Evolutionary conservation across 2,329 filamentous ascomycete species (phyloP).

Genomic region (Monosporascus ibericus): DNA sequence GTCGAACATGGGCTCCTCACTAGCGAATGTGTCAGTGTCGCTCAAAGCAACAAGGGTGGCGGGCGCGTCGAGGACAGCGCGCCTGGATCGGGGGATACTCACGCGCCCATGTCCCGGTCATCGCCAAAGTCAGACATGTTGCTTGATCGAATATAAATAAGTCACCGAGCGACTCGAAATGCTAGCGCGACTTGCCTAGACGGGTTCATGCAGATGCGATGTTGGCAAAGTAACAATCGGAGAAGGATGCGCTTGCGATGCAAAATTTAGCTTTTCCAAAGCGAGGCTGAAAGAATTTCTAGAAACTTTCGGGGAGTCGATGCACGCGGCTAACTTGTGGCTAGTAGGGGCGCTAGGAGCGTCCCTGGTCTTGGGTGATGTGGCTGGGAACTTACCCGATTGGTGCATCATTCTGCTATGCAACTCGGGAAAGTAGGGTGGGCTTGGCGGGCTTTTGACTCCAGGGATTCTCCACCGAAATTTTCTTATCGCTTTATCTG

Average conservation of each 20-base stretch:
- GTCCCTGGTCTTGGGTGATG: background rate
- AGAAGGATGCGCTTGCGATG: conserved; percentile 11
- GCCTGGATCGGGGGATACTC: conserved; percentile 9
- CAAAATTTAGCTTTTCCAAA: conserved; percentile 14
- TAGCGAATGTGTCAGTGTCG: conserved; percentile 25
- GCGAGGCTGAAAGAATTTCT: conserved; percentile 21
- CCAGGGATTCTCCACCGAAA: too few species aligned
- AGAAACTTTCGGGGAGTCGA: background rate
- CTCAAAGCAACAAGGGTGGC: background rate
- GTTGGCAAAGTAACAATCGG: conserved; percentile 7
- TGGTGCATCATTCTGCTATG: too few species aligned
- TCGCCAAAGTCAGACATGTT: conserved; percentile 27
- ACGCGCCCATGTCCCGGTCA: conserved; percentile 20
- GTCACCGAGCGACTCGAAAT: conserved; percentile 2
- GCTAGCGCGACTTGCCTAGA: conserved; percentile 1
- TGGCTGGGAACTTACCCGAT: background rate
- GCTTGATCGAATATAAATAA: background rate
- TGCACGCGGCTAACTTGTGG: background rate
- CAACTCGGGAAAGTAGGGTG: too few species aligned
- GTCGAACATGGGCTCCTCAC: conserved; percentile 66
- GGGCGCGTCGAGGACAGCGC: background rate
- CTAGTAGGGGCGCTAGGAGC: background rate
- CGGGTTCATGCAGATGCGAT: conserved; percentile 5
- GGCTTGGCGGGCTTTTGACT: too few species aligned
- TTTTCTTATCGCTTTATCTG: too few species aligned